Evolutionary conservation across 495 filamentous ascomycete species (phyloP).

Genomic region (Penicillium atrosanguineum): DNA sequence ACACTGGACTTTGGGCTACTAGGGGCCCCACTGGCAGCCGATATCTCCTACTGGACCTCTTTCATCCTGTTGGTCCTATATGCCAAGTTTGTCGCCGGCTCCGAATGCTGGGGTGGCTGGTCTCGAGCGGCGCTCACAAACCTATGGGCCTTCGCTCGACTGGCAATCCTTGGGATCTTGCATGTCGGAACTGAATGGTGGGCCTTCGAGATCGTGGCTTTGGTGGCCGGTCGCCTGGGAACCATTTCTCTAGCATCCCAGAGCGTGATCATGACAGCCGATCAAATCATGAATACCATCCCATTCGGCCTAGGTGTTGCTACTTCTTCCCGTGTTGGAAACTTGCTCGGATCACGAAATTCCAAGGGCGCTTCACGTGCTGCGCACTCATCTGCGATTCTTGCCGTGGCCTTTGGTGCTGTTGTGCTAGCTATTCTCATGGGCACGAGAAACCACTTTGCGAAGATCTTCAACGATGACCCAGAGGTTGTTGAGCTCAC

Average conservation of each 20-base stretch:
- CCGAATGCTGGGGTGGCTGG: slow-evolving; percentile 83
- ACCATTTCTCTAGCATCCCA: slow-evolving; percentile 84
- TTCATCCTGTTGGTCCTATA: slow-evolving; percentile 79
- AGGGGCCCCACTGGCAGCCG: slow-evolving; percentile 80
- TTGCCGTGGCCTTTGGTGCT: slow-evolving; percentile 67
- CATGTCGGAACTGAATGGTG: slow-evolving; percentile 96
- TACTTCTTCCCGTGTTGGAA: slow-evolving; percentile 75
- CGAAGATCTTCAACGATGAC: slow-evolving; percentile 82
- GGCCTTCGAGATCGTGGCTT: slow-evolving; percentile 94
- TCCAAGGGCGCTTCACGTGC: slow-evolving; percentile 67
- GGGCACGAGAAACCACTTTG: slow-evolving; percentile 72
- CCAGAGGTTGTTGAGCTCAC: slow-evolving; percentile 69
- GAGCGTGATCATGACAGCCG: slow-evolving; percentile 91
- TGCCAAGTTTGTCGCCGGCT: slow-evolving; percentile 67
- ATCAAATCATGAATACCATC: slow-evolving; percentile 90
- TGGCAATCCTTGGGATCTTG: slow-evolving; percentile 76
- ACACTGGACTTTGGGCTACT: slow-evolving; percentile 66
- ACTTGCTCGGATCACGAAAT: slow-evolving; percentile 71
- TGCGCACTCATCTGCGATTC: slow-evolving; percentile 73
- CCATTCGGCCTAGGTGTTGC: slow-evolving; percentile 90
- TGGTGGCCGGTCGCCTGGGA: slow-evolving; percentile 80
- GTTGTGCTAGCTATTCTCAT: slow-evolving; percentile 72
- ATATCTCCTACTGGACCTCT: slow-evolving; percentile 83
- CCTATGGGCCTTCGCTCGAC: slow-evolving; percentile 68
- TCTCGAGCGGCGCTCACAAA: slow-evolving; percentile 61